Percentiles rank a stretch among this genome's conserved stretches.
Evolutionary conservation across 2,329 filamentous ascomycete genomes (phyloP).

Genomic region (Diaporthe capsici): DNA sequence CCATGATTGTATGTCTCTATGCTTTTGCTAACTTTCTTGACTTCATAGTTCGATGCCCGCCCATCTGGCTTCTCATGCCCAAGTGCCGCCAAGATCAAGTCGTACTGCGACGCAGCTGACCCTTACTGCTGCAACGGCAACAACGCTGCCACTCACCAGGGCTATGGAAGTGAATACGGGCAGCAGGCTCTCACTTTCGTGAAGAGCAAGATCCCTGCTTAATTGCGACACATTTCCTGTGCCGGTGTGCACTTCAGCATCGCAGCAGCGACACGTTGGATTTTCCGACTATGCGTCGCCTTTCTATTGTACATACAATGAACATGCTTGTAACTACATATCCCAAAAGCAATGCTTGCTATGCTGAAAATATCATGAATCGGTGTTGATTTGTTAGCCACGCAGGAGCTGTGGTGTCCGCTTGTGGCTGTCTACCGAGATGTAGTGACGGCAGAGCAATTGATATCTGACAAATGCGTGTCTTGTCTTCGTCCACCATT

Average conservation of each 20-base stretch:
- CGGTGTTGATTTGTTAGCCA: neutral
- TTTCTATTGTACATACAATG: slow-evolving; percentile 24
- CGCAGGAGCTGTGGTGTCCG: neutral
- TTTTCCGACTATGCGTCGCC: neutral
- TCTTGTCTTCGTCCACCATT: neutral
- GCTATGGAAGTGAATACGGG: slow-evolving; percentile 70
- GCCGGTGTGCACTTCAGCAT: neutral
- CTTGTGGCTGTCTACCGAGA: neutral
- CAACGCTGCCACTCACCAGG: slow-evolving; percentile 67
- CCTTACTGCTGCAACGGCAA: slow-evolving; percentile 75
- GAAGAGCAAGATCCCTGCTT: slow-evolving; percentile 59
- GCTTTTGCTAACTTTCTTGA: neutral
- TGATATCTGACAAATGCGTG: neutral
- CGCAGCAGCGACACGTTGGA: neutral
- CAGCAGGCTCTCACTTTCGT: slow-evolving; percentile 69
- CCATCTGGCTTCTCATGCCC: slow-evolving; percentile 67
- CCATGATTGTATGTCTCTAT: too few relatives aligned
- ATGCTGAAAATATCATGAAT: neutral
- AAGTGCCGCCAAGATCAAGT: slow-evolving; percentile 67
- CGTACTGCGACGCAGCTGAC: slow-evolving; percentile 72
- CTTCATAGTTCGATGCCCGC: slow-evolving; percentile 66
- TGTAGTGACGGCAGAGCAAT: neutral
- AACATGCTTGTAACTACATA: slow-evolving; percentile 19
- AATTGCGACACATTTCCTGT: neutral
- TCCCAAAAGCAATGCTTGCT: neutral